phyloP scores from a whole-genome alignment of 352 stramenopile genomes.

The Phytophthora palmivora region DNA sequence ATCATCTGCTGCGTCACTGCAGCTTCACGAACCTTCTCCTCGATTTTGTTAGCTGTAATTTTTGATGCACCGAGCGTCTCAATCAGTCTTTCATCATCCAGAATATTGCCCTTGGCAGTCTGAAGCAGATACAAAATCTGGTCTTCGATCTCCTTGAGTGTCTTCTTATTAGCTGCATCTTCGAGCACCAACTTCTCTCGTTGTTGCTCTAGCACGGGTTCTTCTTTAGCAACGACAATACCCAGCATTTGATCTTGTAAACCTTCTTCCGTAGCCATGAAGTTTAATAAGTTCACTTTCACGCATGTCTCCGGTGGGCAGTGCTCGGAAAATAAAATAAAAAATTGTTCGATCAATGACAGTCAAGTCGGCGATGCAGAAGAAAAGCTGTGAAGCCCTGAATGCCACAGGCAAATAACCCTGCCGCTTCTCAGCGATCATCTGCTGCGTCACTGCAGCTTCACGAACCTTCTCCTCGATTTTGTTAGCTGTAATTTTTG shows the following conservation, averaged over 20 bases:
- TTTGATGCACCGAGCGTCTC: slow-evolving; percentile 94
- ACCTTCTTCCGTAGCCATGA: slow-evolving; percentile 95
- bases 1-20: slow-evolving; percentile 94
- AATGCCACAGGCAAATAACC: slow-evolving; percentile 94
- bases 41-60: slow-evolving; percentile 93
- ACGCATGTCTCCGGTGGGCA: slow-evolving; percentile 95
- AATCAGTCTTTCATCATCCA: slow-evolving; percentile 96
- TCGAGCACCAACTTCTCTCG: slow-evolving; percentile 94
- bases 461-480: slow-evolving; percentile 96
- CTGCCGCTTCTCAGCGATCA: slow-evolving; percentile 93
- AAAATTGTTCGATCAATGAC: slow-evolving; percentile 95
- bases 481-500: slow-evolving; percentile 93
- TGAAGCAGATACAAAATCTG: slow-evolving; percentile 95
- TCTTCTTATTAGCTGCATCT: slow-evolving; percentile 95
- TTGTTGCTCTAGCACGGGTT: slow-evolving; percentile 92
- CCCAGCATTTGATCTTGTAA: slow-evolving; percentile 97
- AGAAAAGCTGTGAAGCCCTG: slow-evolving; percentile 93
- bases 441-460: slow-evolving; percentile 91
- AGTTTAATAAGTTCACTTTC: slow-evolving; percentile 98
- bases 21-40: slow-evolving; percentile 94
- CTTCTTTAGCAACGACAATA: slow-evolving; percentile 94
- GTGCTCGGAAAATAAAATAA: no score
- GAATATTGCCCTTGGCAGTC: slow-evolving; percentile 94
- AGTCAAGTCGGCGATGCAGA: slow-evolving; percentile 93
- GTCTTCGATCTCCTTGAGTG: slow-evolving; percentile 96